phyloP scores from a whole-genome alignment of 164 flowering plant genomes.

The Vitis cinerea region DNA sequence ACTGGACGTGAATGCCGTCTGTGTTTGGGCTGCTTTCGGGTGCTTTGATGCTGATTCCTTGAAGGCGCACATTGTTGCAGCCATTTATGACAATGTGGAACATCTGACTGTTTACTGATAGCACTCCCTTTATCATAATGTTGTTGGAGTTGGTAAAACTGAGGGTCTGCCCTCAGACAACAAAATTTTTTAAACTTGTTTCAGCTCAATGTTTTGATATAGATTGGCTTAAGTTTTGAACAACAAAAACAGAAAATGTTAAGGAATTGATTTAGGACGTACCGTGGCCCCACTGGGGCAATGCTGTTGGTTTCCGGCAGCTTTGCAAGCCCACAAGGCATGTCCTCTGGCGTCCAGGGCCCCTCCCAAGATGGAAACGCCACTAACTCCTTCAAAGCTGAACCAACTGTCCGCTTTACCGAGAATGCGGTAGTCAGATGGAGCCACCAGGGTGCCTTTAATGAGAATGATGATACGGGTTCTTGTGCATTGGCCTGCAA shows the following conservation, averaged over 20 bases:
- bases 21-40: slow-evolving; percentile 32
- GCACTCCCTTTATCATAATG: slow-evolving; percentile 17
- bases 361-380: slow-evolving; percentile 21
- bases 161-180: slow-evolving; percentile 17
- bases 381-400: slow-evolving; percentile 13
- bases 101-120: slow-evolving; percentile 29
- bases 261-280: not conserved
- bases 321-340: slow-evolving; percentile 29
- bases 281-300: slow-evolving; percentile 33
- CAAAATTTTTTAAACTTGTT: not conserved
- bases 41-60: slow-evolving; percentile 17
- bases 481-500: slow-evolving; percentile 16
- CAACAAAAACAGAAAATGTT: not conserved
- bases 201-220: too few species aligned
- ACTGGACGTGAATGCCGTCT: slow-evolving; percentile 34
- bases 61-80: slow-evolving; percentile 18
- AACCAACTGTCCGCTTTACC: slow-evolving; percentile 14
- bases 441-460: slow-evolving; percentile 24
- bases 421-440: slow-evolving; percentile 14
- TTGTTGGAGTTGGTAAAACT: slow-evolving; percentile 21
- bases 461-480: slow-evolving; percentile 9
- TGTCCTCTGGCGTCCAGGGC: slow-evolving; percentile 20
- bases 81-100: slow-evolving; percentile 24
- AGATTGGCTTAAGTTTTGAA: too few species aligned
- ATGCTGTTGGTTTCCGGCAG: not conserved